Evolutionary conservation across 2,329 filamentous ascomycete genomes (phyloP).

Genomic region (Aspergillus fischeri): DNA sequence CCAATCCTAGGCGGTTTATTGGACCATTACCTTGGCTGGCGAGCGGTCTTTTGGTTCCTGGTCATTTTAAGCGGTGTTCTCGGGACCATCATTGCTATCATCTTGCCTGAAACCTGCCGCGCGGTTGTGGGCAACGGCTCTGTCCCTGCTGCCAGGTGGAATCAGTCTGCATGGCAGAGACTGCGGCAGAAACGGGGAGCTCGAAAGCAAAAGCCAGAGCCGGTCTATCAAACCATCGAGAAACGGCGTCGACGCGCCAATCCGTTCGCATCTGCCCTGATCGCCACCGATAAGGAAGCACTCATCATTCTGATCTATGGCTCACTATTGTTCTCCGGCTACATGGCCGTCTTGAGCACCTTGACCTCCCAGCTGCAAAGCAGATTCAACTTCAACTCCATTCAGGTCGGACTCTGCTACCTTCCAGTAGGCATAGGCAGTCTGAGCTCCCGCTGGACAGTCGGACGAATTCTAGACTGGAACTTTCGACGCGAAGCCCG

Average conservation of each 20-base stretch:
- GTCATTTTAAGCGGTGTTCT: conserved; percentile 46
- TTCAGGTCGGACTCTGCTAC: conserved; percentile 23
- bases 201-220: neutral
- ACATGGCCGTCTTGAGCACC: conserved; percentile 41
- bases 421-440: conserved; percentile 17
- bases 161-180: conserved; percentile 13
- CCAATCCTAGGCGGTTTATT: conserved; percentile 64
- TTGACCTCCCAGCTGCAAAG: conserved; percentile 40
- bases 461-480: conserved; percentile 55
- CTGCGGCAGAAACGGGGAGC: neutral
- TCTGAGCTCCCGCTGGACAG: conserved; percentile 25
- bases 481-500: conserved; percentile 63
- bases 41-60: conserved; percentile 67
- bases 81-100: conserved; percentile 52
- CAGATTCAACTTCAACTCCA: conserved; percentile 17
- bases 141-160: conserved; percentile 20
- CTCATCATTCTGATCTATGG: conserved; percentile 32
- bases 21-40: conserved; percentile 61
- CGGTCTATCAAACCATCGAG: conserved; percentile 10
- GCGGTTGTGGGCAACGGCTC: conserved; percentile 36
- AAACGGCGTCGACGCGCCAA: conserved; percentile 13
- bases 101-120: conserved; percentile 51
- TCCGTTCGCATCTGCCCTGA: conserved; percentile 21
- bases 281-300: conserved; percentile 32
- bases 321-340: conserved; percentile 41